Base-by-base conservation (phyloP, 2,329 filamentous ascomycete species). In the Claviceps fusiformis region DNA sequence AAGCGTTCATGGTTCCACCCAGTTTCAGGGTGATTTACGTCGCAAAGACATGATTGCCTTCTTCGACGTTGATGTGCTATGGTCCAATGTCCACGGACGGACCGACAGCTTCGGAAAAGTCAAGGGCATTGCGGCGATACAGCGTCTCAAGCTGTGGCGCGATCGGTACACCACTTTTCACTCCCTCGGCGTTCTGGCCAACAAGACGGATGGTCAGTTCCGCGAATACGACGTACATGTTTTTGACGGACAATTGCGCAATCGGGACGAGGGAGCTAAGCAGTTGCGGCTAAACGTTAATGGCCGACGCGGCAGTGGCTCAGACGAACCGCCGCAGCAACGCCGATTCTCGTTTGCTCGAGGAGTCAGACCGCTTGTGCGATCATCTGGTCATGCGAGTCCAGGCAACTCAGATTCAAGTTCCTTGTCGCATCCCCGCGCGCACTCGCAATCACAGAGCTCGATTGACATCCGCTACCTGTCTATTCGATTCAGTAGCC, bases 21-120 rank as follows among this genome's bases (percentile, higher is more conserved):
- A 71, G 29, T 76, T 79, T 56, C 75, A 79, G 57, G 68, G 75
- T 52, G 75, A 78, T 54, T 60, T 78, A 43, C 71, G 76, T 27
- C 64, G 67, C 35, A 74, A 73, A 61, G 73, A 77, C 47, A 62
- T 79, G 27, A 61, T 79, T 37, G 75, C 73, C 59, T 78, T 75
- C 62, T 78, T 73, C 55, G 76, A 79, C 56, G 70, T 77, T 37
- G 75, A 79, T 57, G 75, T 78, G 10, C 67, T 75, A 41, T 79
- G 76, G 75, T 75, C 75, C 27, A 75, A 78, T 58, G 63, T 68
- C 4, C 73, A 78, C 57, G 67, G 72, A 50, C 70, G 75, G 44
- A 77, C 73, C 3, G 75, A 78, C 62, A 64, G 70, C 17, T 77
- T 77, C 57, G 76, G 75, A 49, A 76, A 72, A 37, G 70, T 78